Conservation (phyloP, 2,329 filamentous ascomycete genomes). For the Lachnellula willkommii region DNA sequence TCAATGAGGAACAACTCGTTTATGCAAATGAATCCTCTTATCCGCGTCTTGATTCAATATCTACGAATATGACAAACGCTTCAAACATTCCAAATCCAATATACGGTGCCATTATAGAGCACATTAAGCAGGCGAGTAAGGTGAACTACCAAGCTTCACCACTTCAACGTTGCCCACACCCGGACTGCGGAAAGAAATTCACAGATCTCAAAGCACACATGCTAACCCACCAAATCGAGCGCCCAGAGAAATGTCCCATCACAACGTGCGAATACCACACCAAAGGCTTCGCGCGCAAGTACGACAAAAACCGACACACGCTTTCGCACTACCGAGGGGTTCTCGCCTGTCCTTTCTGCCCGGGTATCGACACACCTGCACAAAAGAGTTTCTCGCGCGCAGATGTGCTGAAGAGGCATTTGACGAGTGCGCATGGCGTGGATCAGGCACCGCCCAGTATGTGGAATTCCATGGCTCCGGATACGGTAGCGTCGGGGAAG, state of each 20-base stretch:
- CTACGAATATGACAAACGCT: not conserved
- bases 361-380: slow-evolving; percentile 72
- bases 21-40: not conserved
- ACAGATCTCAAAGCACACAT: slow-evolving; percentile 75
- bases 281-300: slow-evolving; percentile 91
- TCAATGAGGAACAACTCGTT: not conserved
- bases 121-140: not conserved
- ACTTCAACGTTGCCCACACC: slow-evolving; percentile 41
- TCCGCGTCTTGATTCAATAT: not conserved
- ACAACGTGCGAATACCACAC: slow-evolving; percentile 82
- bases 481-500: slow-evolving; percentile 53
- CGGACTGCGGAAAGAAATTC: slow-evolving; percentile 50
- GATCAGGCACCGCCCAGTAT: slow-evolving; percentile 89
- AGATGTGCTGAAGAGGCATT: slow-evolving; percentile 90
- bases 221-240: slow-evolving; percentile 86
- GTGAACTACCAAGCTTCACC: not conserved
- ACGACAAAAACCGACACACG: slow-evolving; percentile 94
- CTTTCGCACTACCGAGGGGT: slow-evolving; percentile 94
- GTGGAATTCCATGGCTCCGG: slow-evolving; percentile 55
- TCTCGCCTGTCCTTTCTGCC: slow-evolving; percentile 94
- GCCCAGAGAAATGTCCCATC: slow-evolving; percentile 92
- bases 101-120: not conserved
- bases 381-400: slow-evolving; percentile 94
- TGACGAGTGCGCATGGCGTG: slow-evolving; percentile 84
- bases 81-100: not conserved